Conservation (phyloP, 192 early-diverging fungal genomes). For the Piromyces sp. region DNA sequence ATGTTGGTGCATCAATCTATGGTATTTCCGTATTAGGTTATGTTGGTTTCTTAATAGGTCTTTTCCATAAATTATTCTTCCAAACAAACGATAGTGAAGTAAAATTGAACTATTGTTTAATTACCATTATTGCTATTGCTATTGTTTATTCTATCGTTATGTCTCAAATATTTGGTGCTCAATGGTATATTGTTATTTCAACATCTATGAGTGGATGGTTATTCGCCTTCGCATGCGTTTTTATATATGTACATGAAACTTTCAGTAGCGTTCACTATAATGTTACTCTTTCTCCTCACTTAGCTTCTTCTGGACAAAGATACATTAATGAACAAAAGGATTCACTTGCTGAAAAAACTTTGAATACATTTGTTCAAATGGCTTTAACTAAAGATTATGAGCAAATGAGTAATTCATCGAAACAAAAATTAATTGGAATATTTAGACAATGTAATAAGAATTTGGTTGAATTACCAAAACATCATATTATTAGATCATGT, state of each 20-base stretch:
- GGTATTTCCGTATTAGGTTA: constrained; percentile 4
- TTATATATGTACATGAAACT: constrained; percentile 3
- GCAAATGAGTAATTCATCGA: not conserved
- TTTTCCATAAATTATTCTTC: constrained; percentile 26
- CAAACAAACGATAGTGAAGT: constrained; percentile 3
- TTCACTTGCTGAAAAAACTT: not conserved
- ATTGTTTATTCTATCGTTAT: constrained; percentile 2
- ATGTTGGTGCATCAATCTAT: not conserved
- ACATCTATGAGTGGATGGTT: constrained; percentile 15
- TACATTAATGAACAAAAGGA: not conserved
- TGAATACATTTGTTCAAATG: not conserved
- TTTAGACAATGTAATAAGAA: not conserved
- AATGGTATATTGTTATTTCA: not conserved
- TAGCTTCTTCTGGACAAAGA: not conserved
- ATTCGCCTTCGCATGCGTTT: constrained; percentile 14
- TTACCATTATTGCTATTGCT: constrained; percentile 3
- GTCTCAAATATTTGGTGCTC: constrained; percentile 5
- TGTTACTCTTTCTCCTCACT: not conserved
- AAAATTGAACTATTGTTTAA: constrained; percentile 5
- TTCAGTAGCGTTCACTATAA: constrained; percentile 11
- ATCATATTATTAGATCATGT: not conserved
- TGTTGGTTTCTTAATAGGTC: constrained; percentile 13
- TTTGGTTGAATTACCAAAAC: not conserved
- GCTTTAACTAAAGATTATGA: not conserved
- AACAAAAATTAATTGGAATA: not conserved